These are phyloP conservation scores for Aleurites moluccanus DNA, from an alignment of 441 rosid species.

Conservation along the genomic window DNA sequence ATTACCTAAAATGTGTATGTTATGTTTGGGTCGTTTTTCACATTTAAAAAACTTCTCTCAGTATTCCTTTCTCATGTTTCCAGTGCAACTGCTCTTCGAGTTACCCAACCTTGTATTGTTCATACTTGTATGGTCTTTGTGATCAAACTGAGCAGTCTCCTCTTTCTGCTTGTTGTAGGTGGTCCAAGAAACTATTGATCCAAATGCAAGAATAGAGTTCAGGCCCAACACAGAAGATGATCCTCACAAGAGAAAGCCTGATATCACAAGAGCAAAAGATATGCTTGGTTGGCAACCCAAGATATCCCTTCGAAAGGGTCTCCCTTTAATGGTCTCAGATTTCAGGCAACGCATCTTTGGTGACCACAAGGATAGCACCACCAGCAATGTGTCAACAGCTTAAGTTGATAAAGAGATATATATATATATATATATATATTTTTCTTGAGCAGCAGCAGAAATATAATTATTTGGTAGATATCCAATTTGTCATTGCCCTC, in stretches of 20 bases:
- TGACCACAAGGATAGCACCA: slow-evolving; percentile 60
- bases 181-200: slow-evolving; percentile 93
- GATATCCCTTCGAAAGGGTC: slow-evolving; percentile 78
- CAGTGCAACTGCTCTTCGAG: neutral
- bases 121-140: neutral
- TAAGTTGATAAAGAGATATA: slow-evolving; percentile 27
- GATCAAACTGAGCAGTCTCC: slow-evolving; percentile 9
- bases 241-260: slow-evolving; percentile 99
- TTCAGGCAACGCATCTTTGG: slow-evolving; percentile 87
- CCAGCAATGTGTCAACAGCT: slow-evolving; percentile 33
- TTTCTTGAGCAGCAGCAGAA: slow-evolving; percentile 7
- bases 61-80: neutral
- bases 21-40: too few species aligned
- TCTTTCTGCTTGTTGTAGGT: slow-evolving; percentile 46
- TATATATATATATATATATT: too few species aligned
- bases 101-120: neutral
- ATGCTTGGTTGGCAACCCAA: slow-evolving; percentile 94
- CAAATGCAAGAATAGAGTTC: slow-evolving; percentile 87
- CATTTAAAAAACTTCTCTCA: too few species aligned
- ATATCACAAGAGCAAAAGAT: slow-evolving; percentile 78
- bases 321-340: slow-evolving; percentile 84
- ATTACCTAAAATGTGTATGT: too few species aligned
- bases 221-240: slow-evolving; percentile 91
- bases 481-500: slow-evolving; percentile 8
- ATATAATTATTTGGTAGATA: slow-evolving; percentile 25